Evolutionary conservation across 2,329 filamentous ascomycete species (phyloP).

Genomic region (Paracoccidioides lutzii): DNA sequence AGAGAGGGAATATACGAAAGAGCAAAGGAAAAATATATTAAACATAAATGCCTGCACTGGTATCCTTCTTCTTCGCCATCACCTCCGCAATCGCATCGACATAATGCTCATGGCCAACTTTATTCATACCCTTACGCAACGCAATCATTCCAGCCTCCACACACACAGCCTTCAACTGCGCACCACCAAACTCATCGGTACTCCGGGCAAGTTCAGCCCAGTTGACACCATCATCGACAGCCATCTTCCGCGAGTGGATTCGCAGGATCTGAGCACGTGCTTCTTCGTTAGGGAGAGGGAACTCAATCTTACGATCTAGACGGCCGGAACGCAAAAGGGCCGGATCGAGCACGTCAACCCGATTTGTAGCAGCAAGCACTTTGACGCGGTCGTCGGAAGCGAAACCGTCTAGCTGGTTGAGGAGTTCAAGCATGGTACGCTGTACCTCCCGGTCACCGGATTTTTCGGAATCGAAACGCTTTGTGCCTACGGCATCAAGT

Average conservation of each 20-base stretch:
- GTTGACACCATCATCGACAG: constrained; percentile 82
- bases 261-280: constrained; percentile 91
- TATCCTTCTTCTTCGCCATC: constrained; percentile 78
- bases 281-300: constrained; percentile 95
- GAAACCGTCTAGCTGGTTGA: constrained; percentile 97
- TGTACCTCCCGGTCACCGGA: constrained; percentile 96
- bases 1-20: neutral
- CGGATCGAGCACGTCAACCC: constrained; percentile 85
- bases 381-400: constrained; percentile 95
- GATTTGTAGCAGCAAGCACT: constrained; percentile 87
- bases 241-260: constrained; percentile 98
- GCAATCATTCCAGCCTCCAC: constrained; percentile 99
- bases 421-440: constrained; percentile 94
- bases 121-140: constrained; percentile 81
- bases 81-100: constrained; percentile 97
- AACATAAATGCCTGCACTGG: constrained; percentile 35
- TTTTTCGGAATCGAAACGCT: constrained; percentile 98
- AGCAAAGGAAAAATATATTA: constrained; percentile 11
- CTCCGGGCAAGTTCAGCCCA: constrained; percentile 91
- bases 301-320: constrained; percentile 94
- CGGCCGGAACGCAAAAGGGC: constrained; percentile 83
- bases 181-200: constrained; percentile 96
- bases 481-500: constrained; percentile 93
- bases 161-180: constrained; percentile 95
- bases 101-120: constrained; percentile 96